phyloP scores from a whole-genome alignment of 2,329 filamentous ascomycete genomes.

The Westerdykella aurantiaca region DNA sequence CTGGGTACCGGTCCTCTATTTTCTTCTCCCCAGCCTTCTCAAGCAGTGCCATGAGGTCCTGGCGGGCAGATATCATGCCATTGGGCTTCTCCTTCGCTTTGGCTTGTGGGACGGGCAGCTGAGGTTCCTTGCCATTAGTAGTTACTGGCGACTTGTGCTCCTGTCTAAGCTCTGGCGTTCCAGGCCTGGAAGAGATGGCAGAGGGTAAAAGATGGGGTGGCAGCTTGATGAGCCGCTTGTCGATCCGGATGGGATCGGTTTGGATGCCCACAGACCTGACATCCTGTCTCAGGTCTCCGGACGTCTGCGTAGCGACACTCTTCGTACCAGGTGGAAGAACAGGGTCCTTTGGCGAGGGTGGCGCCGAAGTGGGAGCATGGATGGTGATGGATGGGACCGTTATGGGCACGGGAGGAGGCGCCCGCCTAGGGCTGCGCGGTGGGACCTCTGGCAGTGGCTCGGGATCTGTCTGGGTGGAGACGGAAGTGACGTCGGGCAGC shows the following conservation, averaged over 20 bases:
- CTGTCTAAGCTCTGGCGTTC: conserved; percentile 31
- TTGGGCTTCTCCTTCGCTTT: conserved; percentile 10
- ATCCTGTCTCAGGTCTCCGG: conserved; percentile 44
- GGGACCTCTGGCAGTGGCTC: conserved; percentile 27
- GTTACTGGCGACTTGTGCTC: conserved; percentile 4
- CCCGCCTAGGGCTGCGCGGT: conserved; percentile 28
- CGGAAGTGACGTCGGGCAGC: conserved; percentile 45
- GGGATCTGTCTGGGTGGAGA: conserved; percentile 56
- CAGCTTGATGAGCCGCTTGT: conserved; percentile 67
- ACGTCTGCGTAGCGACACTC: conserved; percentile 76
- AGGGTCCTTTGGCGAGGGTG: conserved; percentile 66
- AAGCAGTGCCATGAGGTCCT: conserved; percentile 26
- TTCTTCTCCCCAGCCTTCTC: conserved; percentile 22
- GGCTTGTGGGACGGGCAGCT: not conserved
- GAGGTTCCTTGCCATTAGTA: conserved; percentile 10
- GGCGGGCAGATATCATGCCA: conserved; percentile 18
- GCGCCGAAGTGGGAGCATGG: conserved; percentile 77
- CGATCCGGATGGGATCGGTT: conserved; percentile 85
- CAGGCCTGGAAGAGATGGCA: conserved; percentile 55
- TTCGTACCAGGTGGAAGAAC: conserved; percentile 77
- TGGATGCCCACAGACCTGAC: conserved; percentile 61
- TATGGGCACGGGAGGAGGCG: conserved; percentile 36
- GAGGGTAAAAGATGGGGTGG: conserved; percentile 76
- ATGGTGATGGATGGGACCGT: conserved; percentile 83
- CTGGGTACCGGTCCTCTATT: conserved; percentile 63